Conservation (phyloP, 768 basidiomycete species). For the Phaffia tasmanica region DNA sequence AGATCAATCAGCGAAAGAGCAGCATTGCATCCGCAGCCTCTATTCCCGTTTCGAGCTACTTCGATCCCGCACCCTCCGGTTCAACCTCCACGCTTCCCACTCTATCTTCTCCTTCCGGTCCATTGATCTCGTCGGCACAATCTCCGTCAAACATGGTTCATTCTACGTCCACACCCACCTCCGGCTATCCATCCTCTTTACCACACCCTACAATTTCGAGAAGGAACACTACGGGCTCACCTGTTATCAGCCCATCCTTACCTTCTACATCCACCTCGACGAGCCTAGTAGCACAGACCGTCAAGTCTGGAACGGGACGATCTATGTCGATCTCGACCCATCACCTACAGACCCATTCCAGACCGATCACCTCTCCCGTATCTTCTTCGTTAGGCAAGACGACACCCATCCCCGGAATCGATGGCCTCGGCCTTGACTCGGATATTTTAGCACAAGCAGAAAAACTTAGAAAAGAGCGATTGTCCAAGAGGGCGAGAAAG, state of each 20-base stretch:
- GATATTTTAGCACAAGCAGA: conserved; percentile 87
- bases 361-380: neutral
- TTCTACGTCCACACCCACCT: neutral
- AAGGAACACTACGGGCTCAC: neutral
- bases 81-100: neutral
- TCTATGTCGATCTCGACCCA: neutral
- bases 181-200: neutral
- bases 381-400: neutral
- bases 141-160: neutral
- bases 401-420: conserved; percentile 29
- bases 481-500: conserved; percentile 45
- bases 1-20: conserved; percentile 8
- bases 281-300: neutral
- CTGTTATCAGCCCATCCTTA: neutral
- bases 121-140: neutral
- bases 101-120: neutral
- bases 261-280: conserved; percentile 8
- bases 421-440: conserved; percentile 45
- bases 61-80: neutral
- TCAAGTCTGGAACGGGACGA: neutral
- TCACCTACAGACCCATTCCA: neutral
- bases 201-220: neutral
- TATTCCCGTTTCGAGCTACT: neutral
- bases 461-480: conserved; percentile 65
- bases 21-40: conserved; percentile 4